These are phyloP conservation scores for Ceraceosorus bombacis DNA, from an alignment of 1,284 basidiomycete genomes.

Conservation along the genomic window DNA sequence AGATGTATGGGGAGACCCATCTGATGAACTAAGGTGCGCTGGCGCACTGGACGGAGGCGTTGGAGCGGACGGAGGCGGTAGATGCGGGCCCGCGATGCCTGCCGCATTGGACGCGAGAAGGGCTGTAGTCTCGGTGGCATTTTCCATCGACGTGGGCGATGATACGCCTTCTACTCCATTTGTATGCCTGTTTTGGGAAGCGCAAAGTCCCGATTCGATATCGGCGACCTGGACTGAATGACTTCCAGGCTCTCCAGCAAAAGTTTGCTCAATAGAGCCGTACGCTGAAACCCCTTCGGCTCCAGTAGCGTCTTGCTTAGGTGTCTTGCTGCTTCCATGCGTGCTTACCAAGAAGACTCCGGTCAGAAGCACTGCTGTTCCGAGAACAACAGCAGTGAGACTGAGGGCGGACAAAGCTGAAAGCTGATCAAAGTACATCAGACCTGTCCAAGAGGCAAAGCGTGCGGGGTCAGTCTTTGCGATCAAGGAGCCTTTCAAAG, in stretches of 20 bases:
- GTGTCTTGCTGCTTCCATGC: conserved; percentile 21
- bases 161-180: neutral
- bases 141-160: neutral
- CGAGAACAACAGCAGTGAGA: conserved; percentile 66
- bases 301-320: conserved; percentile 8
- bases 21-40: neutral
- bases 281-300: neutral
- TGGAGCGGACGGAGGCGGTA: conserved; percentile 17
- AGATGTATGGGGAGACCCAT: conserved; percentile 1
- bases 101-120: conserved; percentile 24
- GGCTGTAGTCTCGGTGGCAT: conserved; percentile 8
- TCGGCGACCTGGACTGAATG: conserved; percentile 10
- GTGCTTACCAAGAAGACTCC: conserved; percentile 79
- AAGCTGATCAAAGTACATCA: conserved; percentile 87
- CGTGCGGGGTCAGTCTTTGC: neutral
- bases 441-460: conserved; percentile 24
- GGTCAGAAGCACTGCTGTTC: conserved; percentile 69
- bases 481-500: neutral
- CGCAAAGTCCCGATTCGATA: neutral
- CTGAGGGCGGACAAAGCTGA: conserved; percentile 63
- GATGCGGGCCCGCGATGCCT: conserved; percentile 30
- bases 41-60: neutral
- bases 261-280: too few species aligned
- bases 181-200: too few species aligned
- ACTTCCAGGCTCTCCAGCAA: conserved; percentile 7